A percentile compares a stretch with the other conserved stretches of the same genome.
These are phyloP conservation scores for Thermoascus crustaceus DNA, from an alignment of 2,329 filamentous ascomycete genomes.

Conservation along the genomic window DNA sequence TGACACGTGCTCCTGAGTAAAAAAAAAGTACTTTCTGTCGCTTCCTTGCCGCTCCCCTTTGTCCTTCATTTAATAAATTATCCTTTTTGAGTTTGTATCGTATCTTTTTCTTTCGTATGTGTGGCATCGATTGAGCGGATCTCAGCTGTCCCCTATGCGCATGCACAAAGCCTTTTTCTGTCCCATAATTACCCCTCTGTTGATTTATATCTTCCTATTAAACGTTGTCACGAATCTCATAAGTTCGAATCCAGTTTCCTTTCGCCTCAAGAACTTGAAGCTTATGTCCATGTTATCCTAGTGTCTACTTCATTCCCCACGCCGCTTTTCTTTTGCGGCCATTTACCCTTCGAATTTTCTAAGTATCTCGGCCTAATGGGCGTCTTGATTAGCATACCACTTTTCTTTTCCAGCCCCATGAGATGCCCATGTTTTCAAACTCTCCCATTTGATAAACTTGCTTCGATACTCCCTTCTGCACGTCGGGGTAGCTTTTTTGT, in stretches of 20 bases:
- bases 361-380: no score
- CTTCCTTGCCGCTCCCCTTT: slow-evolving; percentile 16
- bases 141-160: slow-evolving; percentile 9
- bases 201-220: slow-evolving; percentile 8
- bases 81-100: slow-evolving; percentile 15
- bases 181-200: slow-evolving; percentile 14
- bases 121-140: slow-evolving; percentile 9
- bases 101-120: slow-evolving; percentile 16
- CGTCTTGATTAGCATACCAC: no score
- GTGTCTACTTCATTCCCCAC: no score
- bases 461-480: no score
- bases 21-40: slow-evolving; percentile 26
- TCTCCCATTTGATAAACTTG: no score
- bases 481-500: no score
- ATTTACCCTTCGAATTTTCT: no score
- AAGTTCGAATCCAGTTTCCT: slow-evolving; percentile 1
- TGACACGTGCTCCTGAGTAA: slow-evolving; percentile 24
- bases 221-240: slow-evolving; percentile 4
- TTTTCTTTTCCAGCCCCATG: no score
- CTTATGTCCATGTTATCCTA: no score
- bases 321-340: no score
- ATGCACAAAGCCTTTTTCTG: slow-evolving; percentile 6
- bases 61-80: slow-evolving; percentile 15
- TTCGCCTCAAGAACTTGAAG: no score
- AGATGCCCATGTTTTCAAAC: no score